phyloP scores from a whole-genome alignment of 257 asterid genomes.

The Cruciata laevipes region DNA sequence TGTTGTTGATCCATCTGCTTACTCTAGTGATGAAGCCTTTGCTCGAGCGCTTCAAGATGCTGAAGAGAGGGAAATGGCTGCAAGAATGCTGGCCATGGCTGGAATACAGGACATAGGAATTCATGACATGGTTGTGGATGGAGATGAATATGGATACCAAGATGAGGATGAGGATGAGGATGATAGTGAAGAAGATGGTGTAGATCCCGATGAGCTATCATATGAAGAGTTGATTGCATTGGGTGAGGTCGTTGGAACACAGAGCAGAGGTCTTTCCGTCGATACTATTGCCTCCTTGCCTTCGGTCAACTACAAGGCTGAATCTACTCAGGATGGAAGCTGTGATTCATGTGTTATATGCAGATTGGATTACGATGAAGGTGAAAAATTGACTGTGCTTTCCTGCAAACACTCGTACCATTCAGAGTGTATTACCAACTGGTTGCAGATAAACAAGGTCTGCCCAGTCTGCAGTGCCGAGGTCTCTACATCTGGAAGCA shows the following conservation, averaged over 20 bases:
- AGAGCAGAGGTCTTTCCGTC: conserved; percentile 91
- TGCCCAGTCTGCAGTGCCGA: conserved; percentile 91
- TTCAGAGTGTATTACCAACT: conserved; percentile 71
- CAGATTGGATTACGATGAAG: conserved; percentile 89
- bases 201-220: conserved; percentile 89
- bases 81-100: conserved; percentile 77
- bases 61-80: conserved; percentile 85
- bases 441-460: conserved; percentile 90
- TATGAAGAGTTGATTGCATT: conserved; percentile 94
- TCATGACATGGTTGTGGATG: conserved; percentile 49
- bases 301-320: conserved; percentile 55
- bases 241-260: conserved; percentile 93
- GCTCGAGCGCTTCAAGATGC: conserved; percentile 97
- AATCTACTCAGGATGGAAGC: conserved; percentile 45
- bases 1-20: conserved; percentile 79
- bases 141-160: conserved; percentile 41
- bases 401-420: conserved; percentile 85
- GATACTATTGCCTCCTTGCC: conserved; percentile 79
- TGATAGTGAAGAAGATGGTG: conserved; percentile 36
- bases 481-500: conserved; percentile 60
- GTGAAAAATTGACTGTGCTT: conserved; percentile 64
- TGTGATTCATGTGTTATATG: conserved; percentile 93
- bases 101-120: conserved; percentile 75
- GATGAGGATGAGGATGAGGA: conserved; percentile 23
- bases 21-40: conserved; percentile 87